Conservation (phyloP, 1,139 yeast species). For the Yamadazyma songkhlaensis region DNA sequence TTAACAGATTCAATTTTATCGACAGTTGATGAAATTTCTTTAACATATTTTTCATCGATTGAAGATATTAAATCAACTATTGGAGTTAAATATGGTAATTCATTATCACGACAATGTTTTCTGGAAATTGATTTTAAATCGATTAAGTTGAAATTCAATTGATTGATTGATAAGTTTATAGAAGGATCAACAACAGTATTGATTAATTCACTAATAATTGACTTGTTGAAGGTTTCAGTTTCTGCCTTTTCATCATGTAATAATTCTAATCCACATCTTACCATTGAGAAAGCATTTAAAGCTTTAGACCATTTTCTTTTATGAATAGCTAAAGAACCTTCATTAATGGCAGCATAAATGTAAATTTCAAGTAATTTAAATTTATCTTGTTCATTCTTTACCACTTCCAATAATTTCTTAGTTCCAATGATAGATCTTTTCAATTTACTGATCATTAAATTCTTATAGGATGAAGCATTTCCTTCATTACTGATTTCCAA, state of each 20-base stretch:
- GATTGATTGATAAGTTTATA: conserved; percentile 55
- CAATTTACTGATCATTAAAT: conserved; percentile 62
- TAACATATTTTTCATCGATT: conserved; percentile 41
- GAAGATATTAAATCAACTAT: conserved; percentile 37
- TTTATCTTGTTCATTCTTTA: conserved; percentile 28
- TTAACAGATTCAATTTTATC: conserved; percentile 37
- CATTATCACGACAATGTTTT: conserved; percentile 28
- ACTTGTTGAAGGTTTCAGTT: conserved; percentile 29
- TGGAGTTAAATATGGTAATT: conserved; percentile 32
- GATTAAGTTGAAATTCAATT: conserved; percentile 23
- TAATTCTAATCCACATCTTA: conserved; percentile 59
- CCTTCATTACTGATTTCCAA: conserved; percentile 51
- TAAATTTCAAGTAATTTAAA: conserved; percentile 52
- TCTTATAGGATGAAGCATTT: conserved; percentile 41
- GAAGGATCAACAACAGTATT: conserved; percentile 69
- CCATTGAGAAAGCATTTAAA: conserved; percentile 52
- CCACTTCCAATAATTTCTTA: conserved; percentile 41
- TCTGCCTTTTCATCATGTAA: conserved; percentile 25
- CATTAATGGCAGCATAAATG: conserved; percentile 56
- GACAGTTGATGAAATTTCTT: conserved; percentile 27
- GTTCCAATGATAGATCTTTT: conserved; percentile 57
- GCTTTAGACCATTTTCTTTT: conserved; percentile 59
- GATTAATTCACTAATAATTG: conserved; percentile 53
- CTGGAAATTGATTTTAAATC: conserved; percentile 51
- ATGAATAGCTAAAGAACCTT: conserved; percentile 58